Conservation (phyloP, 1,139 yeast species). For the Saccharomycopsis phalli region DNA sequence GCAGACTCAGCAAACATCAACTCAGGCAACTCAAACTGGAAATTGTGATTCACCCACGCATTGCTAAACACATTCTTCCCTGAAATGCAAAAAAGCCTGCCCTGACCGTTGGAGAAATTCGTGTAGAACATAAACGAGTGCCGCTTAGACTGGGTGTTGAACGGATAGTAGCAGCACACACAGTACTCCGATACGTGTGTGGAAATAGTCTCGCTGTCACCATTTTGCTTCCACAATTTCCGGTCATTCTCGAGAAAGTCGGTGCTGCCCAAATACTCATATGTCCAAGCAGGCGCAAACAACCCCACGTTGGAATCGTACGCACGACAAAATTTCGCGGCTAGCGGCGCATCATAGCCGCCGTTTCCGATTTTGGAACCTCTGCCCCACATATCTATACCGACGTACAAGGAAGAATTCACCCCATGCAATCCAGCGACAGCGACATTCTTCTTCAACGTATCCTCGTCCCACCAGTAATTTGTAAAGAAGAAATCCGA, state of each 20-base stretch:
- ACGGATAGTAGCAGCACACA: conserved; percentile 22
- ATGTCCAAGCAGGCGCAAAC: conserved; percentile 38
- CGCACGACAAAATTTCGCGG: conserved; percentile 26
- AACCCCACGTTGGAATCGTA: conserved; percentile 30
- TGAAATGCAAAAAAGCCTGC: conserved; percentile 24
- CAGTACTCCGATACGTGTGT: conserved; percentile 20
- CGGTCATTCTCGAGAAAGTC: conserved; percentile 29
- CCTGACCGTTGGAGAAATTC: conserved; percentile 31
- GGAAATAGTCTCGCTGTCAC: conserved; percentile 23
- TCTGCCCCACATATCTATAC: conserved; percentile 36
- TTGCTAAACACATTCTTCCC: conserved; percentile 26
- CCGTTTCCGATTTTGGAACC: conserved; percentile 31
- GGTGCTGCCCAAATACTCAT: conserved; percentile 27
- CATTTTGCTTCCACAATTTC: conserved; percentile 28
- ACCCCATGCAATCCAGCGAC: conserved; percentile 31
- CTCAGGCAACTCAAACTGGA: conserved; percentile 28
- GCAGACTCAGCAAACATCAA: conserved; percentile 19
- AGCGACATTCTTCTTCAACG: conserved; percentile 27
- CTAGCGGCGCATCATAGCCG: conserved; percentile 31
- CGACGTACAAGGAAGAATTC: conserved; percentile 29
- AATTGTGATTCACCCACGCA: conserved; percentile 30
- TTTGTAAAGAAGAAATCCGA: conserved; percentile 31
- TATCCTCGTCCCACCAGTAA: conserved; percentile 33
- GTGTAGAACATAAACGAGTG: conserved; percentile 28
- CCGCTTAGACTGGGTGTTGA: conserved; percentile 8